Conservation (phyloP, 345 rosid species). For the Eucalyptus curtisii region DNA sequence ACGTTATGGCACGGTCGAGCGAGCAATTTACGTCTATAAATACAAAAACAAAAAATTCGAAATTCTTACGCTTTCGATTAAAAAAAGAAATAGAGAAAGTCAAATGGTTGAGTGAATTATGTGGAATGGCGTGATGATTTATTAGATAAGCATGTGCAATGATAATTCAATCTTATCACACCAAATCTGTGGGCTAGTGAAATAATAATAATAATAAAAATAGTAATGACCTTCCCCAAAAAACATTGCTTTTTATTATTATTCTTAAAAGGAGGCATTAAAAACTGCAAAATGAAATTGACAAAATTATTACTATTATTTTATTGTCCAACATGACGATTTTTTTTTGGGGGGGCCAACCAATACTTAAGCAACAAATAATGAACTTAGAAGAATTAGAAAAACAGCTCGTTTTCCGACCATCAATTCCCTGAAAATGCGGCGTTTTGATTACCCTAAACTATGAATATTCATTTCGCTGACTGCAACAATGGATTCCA, state of each 20-base stretch:
- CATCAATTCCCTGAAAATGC: not conserved
- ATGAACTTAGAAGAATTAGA: not conserved
- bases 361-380: not conserved
- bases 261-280: not conserved
- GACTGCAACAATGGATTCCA: not conserved
- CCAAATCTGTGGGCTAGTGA: not conserved
- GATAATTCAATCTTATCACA: not conserved
- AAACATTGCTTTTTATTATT: not conserved
- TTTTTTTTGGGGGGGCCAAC: not conserved
- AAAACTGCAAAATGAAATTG: not conserved
- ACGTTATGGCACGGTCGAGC: not conserved
- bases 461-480: not conserved
- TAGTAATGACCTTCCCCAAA: not conserved
- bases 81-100: not conserved
- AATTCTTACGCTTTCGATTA: not conserved
- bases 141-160: not conserved
- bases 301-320: not conserved
- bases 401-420: not conserved
- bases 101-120: not conserved
- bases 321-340: not conserved
- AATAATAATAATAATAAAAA: not conserved
- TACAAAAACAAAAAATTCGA: not conserved
- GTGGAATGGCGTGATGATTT: not conserved
- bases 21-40: not conserved
- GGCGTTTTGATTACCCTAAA: not conserved